Conservation (phyloP, 2,329 filamentous ascomycete species). For the Exophiala calicioides region DNA sequence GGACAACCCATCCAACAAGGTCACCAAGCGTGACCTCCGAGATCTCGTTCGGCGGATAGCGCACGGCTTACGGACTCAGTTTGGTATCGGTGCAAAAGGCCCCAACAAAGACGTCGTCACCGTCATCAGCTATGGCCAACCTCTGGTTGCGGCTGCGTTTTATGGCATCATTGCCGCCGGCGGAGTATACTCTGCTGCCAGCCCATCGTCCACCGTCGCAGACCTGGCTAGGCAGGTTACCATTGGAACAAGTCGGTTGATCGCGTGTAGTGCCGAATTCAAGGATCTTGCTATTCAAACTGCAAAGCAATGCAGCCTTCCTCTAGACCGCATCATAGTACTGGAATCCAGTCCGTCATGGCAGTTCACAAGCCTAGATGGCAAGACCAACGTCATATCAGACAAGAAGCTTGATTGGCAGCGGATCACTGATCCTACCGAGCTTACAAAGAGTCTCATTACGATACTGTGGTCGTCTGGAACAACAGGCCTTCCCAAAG, state of each 20-base stretch:
- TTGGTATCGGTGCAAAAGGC: conserved; percentile 54
- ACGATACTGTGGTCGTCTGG: conserved; percentile 51
- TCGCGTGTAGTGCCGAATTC: conserved; percentile 53
- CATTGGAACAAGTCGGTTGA: conserved; percentile 44
- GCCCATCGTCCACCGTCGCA: conserved; percentile 50
- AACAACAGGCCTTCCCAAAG: conserved; percentile 52
- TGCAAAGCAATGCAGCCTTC: conserved; percentile 50
- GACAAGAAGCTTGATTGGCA: conserved; percentile 53
- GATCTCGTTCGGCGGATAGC: conserved; percentile 55
- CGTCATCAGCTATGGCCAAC: conserved; percentile 58
- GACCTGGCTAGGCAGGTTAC: conserved; percentile 55
- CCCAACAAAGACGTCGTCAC: conserved; percentile 57
- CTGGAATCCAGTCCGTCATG: conserved; percentile 48
- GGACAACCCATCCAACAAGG: conserved; percentile 52
- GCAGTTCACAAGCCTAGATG: conserved; percentile 36
- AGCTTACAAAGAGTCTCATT: conserved; percentile 49
- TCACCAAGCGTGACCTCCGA: conserved; percentile 57
- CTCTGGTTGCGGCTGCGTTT: conserved; percentile 55
- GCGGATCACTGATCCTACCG: conserved; percentile 52
- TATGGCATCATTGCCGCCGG: conserved; percentile 61
- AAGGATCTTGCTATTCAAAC: conserved; percentile 50
- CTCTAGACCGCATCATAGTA: conserved; percentile 51
- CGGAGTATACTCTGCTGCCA: conserved; percentile 60
- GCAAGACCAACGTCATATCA: conserved; percentile 38
- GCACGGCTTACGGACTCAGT: conserved; percentile 56